Percentiles rank a stretch among this genome's conserved stretches.
Conservation (phyloP, 305 asterid species). For the Rubia tinctorum region DNA sequence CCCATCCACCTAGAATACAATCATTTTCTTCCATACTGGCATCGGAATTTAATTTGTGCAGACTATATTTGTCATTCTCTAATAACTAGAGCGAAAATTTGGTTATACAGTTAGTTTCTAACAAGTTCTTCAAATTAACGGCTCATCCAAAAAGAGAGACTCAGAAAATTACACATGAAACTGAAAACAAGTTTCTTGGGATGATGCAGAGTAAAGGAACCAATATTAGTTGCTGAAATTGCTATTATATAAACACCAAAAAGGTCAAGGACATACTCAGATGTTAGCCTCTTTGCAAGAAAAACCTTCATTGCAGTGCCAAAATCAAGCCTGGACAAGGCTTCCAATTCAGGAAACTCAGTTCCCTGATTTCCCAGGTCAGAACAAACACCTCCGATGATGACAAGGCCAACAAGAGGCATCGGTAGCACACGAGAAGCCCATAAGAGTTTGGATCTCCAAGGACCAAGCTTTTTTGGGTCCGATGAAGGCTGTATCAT, state of each 20-base stretch:
- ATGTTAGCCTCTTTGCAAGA: constrained; percentile 86
- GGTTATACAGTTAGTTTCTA: not conserved
- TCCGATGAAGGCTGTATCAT: constrained; percentile 50
- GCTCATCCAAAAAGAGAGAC: not conserved
- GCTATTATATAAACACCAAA: not conserved
- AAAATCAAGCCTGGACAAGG: constrained; percentile 88
- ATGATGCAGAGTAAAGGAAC: not conserved
- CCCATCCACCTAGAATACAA: not conserved
- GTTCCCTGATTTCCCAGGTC: constrained; percentile 56
- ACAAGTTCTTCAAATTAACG: not conserved
- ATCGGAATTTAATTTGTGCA: not conserved
- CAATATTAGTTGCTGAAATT: not conserved
- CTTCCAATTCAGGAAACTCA: constrained; percentile 82
- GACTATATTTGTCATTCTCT: no score
- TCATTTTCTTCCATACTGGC: not conserved
- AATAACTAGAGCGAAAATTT: not conserved
- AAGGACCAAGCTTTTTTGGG: constrained; percentile 85
- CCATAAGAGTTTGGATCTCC: constrained; percentile 91
- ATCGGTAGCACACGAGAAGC: constrained; percentile 92
- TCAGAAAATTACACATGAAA: not conserved
- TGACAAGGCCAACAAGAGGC: constrained; percentile 95
- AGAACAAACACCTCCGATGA: constrained; percentile 81
- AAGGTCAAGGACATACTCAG: constrained; percentile 65
- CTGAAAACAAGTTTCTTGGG: not conserved
- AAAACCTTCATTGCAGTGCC: constrained; percentile 96